phyloP scores from a whole-genome alignment of 768 basidiomycete genomes.

The Russula ochroleuca region DNA sequence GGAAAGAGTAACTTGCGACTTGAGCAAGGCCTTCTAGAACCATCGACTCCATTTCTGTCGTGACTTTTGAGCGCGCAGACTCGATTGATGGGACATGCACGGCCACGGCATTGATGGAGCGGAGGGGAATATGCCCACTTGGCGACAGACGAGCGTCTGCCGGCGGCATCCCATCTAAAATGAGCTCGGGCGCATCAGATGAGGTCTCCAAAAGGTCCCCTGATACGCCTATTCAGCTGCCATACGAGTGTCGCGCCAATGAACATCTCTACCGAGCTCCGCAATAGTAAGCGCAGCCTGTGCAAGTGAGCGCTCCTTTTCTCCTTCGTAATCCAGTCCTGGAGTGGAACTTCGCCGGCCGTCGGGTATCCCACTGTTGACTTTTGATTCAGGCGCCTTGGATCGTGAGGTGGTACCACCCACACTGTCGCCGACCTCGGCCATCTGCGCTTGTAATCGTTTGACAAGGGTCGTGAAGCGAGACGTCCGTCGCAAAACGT shows the following conservation, averaged over 20 bases:
- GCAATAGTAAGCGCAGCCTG: slow-evolving; percentile 95
- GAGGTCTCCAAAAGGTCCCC: slow-evolving; percentile 25
- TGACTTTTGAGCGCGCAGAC: slow-evolving; percentile 63
- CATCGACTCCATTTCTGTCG: slow-evolving; percentile 88
- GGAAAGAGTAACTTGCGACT: slow-evolving; percentile 48
- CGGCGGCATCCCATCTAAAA: background rate
- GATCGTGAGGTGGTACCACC: slow-evolving; percentile 11
- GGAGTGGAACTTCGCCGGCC: slow-evolving; percentile 21
- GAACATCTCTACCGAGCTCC: slow-evolving; percentile 64
- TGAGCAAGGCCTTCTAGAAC: slow-evolving; percentile 73
- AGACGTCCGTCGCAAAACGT: slow-evolving; percentile 76
- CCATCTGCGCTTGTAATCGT: slow-evolving; percentile 82
- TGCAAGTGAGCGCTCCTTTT: slow-evolving; percentile 81
- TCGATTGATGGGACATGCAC: slow-evolving; percentile 69
- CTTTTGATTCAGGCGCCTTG: slow-evolving; percentile 24
- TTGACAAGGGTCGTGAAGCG: slow-evolving; percentile 82
- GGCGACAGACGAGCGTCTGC: background rate
- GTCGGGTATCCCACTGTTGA: slow-evolving; percentile 18
- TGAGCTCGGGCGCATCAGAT: background rate
- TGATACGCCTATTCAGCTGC: slow-evolving; percentile 1
- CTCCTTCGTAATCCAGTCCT: slow-evolving; percentile 54
- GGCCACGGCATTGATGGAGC: slow-evolving; percentile 68
- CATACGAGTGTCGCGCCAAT: background rate
- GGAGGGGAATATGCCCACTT: slow-evolving; percentile 44
- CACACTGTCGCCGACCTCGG: slow-evolving; percentile 45